Conservation (phyloP, 2,329 filamentous ascomycete species). For the Talaromyces sp. region DNA sequence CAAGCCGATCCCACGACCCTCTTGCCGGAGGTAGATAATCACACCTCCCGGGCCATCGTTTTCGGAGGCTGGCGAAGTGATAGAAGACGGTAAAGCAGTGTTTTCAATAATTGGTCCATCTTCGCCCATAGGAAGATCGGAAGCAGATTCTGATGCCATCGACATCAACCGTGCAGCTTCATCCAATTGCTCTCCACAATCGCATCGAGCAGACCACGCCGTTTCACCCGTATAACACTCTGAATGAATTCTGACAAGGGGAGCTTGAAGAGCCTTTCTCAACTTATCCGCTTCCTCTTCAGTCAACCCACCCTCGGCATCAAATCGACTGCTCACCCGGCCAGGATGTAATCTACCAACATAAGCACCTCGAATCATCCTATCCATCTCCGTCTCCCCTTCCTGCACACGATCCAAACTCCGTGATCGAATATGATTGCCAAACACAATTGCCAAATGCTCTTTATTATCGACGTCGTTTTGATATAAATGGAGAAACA, state of each 20-base stretch:
- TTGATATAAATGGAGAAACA: constrained; percentile 93
- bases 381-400: constrained; percentile 54
- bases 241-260: constrained; percentile 90
- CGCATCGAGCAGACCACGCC: constrained; percentile 95
- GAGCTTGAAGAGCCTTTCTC: constrained; percentile 41
- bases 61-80: constrained; percentile 45
- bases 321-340: constrained; percentile 69
- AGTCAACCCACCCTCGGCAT: constrained; percentile 35
- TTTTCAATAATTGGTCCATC: constrained; percentile 26
- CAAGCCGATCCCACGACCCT: constrained; percentile 91
- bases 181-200: constrained; percentile 96
- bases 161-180: constrained; percentile 94
- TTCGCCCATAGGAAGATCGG: constrained; percentile 20
- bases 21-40: constrained; percentile 92
- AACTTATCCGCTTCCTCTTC: background rate
- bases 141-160: constrained; percentile 49
- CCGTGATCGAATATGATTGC: constrained; percentile 73
- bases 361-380: constrained; percentile 94
- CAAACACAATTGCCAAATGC: constrained; percentile 95
- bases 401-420: constrained; percentile 52
- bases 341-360: constrained; percentile 84
- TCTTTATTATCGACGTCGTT: constrained; percentile 95
- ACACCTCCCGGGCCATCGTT: constrained; percentile 67
- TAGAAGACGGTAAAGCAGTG: constrained; percentile 23
- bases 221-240: constrained; percentile 99